Percentiles rank a stretch among this genome's conserved stretches.
Conservation (phyloP, 2,329 filamentous ascomycete species). For the Fusarium sp. region DNA sequence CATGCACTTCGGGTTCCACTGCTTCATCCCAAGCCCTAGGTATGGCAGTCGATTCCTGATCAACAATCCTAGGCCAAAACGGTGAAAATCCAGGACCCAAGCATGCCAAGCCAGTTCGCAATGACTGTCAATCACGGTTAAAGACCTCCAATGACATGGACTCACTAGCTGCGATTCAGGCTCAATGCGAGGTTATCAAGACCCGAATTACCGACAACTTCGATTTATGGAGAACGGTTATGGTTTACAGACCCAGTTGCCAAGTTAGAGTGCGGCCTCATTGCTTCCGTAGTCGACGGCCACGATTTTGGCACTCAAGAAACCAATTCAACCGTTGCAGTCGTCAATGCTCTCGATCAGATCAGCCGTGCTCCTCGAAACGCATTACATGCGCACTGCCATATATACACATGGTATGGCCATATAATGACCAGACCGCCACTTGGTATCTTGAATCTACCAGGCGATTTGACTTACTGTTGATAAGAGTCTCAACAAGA, state of each 20-base stretch:
- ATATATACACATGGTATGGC: not conserved
- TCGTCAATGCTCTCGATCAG: constrained; percentile 4
- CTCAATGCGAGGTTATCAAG: constrained; percentile 22
- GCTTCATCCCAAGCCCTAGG: constrained; percentile 34
- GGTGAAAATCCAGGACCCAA: not conserved
- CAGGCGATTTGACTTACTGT: not conserved
- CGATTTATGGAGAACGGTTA: not conserved
- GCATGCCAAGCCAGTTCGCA: not conserved
- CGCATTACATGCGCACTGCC: not conserved
- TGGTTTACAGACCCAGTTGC: not conserved
- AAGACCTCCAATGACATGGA: constrained; percentile 17
- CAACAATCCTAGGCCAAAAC: constrained; percentile 8
- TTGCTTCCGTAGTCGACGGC: constrained; percentile 10
- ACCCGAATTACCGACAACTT: constrained; percentile 5
- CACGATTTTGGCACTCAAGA: not conserved
- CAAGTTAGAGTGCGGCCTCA: not conserved
- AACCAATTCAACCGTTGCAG: not conserved
- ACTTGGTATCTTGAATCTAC: constrained; percentile 11
- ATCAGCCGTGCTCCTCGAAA: constrained; percentile 18
- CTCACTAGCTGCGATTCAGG: constrained; percentile 23
- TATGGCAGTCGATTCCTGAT: constrained; percentile 19
- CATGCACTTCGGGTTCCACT: constrained; percentile 39
- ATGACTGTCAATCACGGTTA: constrained; percentile 34
- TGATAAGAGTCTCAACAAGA: not conserved
- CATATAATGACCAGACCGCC: constrained; percentile 20